Conservation (phyloP, 306 rosid genomes). For the Lupinus albus region DNA sequence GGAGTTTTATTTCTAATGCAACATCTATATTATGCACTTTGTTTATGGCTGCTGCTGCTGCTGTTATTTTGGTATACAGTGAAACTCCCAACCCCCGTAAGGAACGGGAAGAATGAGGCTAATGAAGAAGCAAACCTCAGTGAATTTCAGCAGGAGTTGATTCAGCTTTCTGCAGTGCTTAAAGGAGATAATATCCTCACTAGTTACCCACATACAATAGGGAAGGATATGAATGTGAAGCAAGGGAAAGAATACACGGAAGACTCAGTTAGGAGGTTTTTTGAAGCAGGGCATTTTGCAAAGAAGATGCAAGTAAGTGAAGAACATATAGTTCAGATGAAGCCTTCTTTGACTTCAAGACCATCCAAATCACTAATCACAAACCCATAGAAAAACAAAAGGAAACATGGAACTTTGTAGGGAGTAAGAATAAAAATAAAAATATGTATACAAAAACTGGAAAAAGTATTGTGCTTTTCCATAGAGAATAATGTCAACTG, state of each 20-base stretch:
- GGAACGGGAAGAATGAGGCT: conserved; percentile 55
- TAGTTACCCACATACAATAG: conserved; percentile 61
- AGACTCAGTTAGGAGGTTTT: conserved; percentile 67
- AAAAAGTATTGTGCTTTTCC: too few species aligned
- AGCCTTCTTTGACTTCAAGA: conserved; percentile 83
- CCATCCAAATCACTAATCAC: conserved; percentile 42
- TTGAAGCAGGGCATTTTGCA: conserved; percentile 72
- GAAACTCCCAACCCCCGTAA: conserved; percentile 62
- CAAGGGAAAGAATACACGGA: conserved; percentile 75
- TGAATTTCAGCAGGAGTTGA: conserved; percentile 82
- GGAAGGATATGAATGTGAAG: conserved; percentile 71
- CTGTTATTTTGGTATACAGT: conserved; percentile 46
- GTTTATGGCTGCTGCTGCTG: conserved; percentile 16
- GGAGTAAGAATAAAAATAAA: not conserved
- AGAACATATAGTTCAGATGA: conserved; percentile 82
- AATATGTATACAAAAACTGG: too few species aligned
- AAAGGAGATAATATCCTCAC: conserved; percentile 74
- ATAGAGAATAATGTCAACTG: too few species aligned
- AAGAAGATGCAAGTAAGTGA: conserved; percentile 76
- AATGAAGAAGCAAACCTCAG: conserved; percentile 60
- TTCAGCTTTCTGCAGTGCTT: conserved; percentile 78
- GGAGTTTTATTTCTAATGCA: too few species aligned
- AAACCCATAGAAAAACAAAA: conserved; percentile 40
- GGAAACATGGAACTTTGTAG: conserved; percentile 7
- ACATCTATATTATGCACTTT: conserved; percentile 16